These are phyloP conservation scores for Ramichloridium luteum DNA, from an alignment of 2,329 filamentous ascomycete genomes.

Conservation along the genomic window DNA sequence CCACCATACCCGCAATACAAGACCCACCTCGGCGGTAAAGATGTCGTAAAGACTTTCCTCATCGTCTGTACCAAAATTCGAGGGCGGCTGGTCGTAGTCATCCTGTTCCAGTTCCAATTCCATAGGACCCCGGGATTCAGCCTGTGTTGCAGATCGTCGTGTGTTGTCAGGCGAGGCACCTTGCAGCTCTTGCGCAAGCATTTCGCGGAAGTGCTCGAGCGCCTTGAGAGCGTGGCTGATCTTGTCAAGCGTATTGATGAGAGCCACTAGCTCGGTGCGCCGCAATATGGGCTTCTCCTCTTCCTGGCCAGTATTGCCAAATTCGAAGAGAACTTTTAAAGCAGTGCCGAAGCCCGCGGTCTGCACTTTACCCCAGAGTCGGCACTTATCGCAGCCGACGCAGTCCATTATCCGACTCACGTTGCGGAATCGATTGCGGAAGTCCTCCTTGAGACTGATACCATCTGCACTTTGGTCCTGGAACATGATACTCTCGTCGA, in stretches of 20 bases:
- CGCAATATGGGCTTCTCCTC: slow-evolving; percentile 57
- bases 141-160: slow-evolving; percentile 17
- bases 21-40: slow-evolving; percentile 50
- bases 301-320: slow-evolving; percentile 51
- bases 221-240: slow-evolving; percentile 70
- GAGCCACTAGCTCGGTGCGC: slow-evolving; percentile 81
- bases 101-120: too few relatives aligned
- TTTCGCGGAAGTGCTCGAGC: slow-evolving; percentile 56
- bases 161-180: too few relatives aligned
- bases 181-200: slow-evolving; percentile 28
- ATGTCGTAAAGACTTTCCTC: slow-evolving; percentile 42
- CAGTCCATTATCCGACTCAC: slow-evolving; percentile 97
- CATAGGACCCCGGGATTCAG: too few relatives aligned
- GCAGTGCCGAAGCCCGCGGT: slow-evolving; percentile 90
- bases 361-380: slow-evolving; percentile 95
- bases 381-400: slow-evolving; percentile 95
- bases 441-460: slow-evolving; percentile 83
- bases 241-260: slow-evolving; percentile 87
- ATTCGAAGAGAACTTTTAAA: slow-evolving; percentile 91
- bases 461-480: slow-evolving; percentile 41
- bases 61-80: slow-evolving; percentile 30
- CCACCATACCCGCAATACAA: slow-evolving; percentile 50
- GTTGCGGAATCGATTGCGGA: slow-evolving; percentile 93
- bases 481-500: slow-evolving; percentile 94
- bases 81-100: slow-evolving; percentile 12